Percentiles rank a stretch among this genome's conserved stretches.
phyloP scores from a whole-genome alignment of 1,284 basidiomycete species.

The Tetrapyrgos nigripes region DNA sequence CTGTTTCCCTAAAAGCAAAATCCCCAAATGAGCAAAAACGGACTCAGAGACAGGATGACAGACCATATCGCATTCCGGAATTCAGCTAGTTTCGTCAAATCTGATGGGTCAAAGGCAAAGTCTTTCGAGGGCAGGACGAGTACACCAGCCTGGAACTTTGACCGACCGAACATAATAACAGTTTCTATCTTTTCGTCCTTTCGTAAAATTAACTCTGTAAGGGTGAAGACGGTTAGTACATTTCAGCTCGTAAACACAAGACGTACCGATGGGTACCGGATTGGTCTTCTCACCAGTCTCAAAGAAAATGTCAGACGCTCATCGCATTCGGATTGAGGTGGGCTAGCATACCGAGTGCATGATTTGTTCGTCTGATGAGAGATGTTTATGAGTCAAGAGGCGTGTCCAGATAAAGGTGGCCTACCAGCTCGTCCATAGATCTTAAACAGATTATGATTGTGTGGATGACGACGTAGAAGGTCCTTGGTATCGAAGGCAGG shows the following conservation, averaged over 20 bases:
- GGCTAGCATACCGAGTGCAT: background rate
- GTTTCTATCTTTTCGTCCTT: background rate
- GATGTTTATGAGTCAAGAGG: background rate
- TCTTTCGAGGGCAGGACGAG: background rate
- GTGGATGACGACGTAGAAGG: background rate
- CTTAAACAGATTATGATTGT: background rate
- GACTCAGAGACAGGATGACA: background rate
- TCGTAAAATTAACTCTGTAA: background rate
- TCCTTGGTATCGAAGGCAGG: too few relatives aligned
- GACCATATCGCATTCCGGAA: slow-evolving; percentile 1
- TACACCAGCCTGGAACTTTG: slow-evolving; percentile 2
- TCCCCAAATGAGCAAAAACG: too few relatives aligned
- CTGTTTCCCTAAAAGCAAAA: background rate
- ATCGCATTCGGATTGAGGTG: background rate
- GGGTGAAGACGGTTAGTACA: background rate
- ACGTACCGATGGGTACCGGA: background rate
- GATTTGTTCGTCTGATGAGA: background rate
- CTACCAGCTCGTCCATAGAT: background rate
- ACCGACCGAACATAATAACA: too few relatives aligned
- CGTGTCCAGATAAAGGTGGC: background rate
- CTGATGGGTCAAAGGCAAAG: background rate
- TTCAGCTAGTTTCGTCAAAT: background rate
- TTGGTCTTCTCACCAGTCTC: slow-evolving; percentile 9
- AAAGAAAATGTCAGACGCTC: too few relatives aligned
- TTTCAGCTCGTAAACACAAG: background rate